phyloP scores from a whole-genome alignment of 2,329 filamentous ascomycete species.

The Coccinonectria pachysandricola region DNA sequence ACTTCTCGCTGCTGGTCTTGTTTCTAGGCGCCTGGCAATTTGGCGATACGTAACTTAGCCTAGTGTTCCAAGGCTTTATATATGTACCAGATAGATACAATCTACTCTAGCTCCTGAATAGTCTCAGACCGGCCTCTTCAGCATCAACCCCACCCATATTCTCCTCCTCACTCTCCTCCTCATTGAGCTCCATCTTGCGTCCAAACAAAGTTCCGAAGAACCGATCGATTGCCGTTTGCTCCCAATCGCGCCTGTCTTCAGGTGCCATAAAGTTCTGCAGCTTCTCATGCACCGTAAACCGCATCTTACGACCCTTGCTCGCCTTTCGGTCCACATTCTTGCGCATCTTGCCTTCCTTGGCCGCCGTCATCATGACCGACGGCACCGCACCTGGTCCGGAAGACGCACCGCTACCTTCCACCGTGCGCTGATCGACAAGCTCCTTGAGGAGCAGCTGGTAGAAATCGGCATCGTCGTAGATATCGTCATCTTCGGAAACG shows the following conservation, averaged over 20 bases:
- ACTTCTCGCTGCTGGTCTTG: slow-evolving; percentile 27
- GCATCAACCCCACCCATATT: slow-evolving; percentile 42
- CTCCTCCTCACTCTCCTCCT: slow-evolving; percentile 42
- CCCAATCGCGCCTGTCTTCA: slow-evolving; percentile 73
- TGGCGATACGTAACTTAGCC: slow-evolving; percentile 3
- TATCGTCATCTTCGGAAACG: slow-evolving; percentile 45
- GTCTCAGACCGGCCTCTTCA: slow-evolving; percentile 41
- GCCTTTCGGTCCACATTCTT: slow-evolving; percentile 86
- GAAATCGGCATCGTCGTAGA: slow-evolving; percentile 93
- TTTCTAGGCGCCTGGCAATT: slow-evolving; percentile 20
- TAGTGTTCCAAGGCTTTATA: slow-evolving; percentile 4
- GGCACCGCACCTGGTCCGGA: slow-evolving; percentile 37
- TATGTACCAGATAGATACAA: slow-evolving; percentile 6
- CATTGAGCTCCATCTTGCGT: slow-evolving; percentile 55
- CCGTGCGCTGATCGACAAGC: slow-evolving; percentile 78
- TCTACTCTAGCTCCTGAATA: slow-evolving; percentile 38
- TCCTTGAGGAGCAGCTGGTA: slow-evolving; percentile 91
- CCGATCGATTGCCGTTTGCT: slow-evolving; percentile 64
- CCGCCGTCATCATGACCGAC: slow-evolving; percentile 54
- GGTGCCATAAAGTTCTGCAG: slow-evolving; percentile 96
- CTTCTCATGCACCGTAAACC: slow-evolving; percentile 94
- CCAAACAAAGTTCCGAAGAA: slow-evolving; percentile 70
- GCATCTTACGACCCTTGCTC: slow-evolving; percentile 87
- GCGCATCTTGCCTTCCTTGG: slow-evolving; percentile 68
- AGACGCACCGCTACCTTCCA: slow-evolving; percentile 55